Evolutionary conservation across 345 rosid species (phyloP).

Genomic region (Acer negundo): DNA sequence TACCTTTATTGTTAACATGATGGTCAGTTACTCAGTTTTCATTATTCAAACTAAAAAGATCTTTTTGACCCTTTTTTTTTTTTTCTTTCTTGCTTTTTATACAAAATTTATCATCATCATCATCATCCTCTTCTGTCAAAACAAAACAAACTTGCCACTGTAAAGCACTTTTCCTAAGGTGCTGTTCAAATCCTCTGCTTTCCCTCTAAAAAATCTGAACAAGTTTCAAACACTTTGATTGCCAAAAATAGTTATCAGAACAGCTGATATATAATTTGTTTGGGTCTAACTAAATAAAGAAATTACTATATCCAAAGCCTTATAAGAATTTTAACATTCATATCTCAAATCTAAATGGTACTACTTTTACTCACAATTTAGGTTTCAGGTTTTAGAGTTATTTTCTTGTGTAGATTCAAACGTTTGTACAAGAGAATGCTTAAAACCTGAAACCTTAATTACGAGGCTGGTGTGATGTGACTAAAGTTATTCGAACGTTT

Average conservation of each 20-base stretch:
- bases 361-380: too few species aligned
- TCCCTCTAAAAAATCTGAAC: not conserved
- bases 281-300: too few species aligned
- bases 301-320: too few species aligned
- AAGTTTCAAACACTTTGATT: not conserved
- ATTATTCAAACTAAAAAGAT: conserved; percentile 24
- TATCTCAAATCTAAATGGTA: too few species aligned
- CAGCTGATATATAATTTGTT: not conserved
- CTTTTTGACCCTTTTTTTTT: conserved; percentile 28
- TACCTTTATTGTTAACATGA: conserved; percentile 4
- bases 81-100: conserved; percentile 16
- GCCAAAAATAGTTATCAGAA: not conserved
- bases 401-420: too few species aligned
- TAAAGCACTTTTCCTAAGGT: not conserved
- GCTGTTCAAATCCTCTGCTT: not conserved
- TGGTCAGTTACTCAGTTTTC: conserved; percentile 8
- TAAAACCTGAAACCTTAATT: too few species aligned
- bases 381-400: too few species aligned
- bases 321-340: too few species aligned
- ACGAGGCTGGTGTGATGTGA: too few species aligned
- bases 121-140: conserved; percentile 5
- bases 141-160: not conserved
- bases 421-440: too few species aligned
- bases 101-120: conserved; percentile 11
- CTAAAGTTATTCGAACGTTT: too few species aligned